Conservation (phyloP, 768 basidiomycete species). For the Galerina marginata region DNA sequence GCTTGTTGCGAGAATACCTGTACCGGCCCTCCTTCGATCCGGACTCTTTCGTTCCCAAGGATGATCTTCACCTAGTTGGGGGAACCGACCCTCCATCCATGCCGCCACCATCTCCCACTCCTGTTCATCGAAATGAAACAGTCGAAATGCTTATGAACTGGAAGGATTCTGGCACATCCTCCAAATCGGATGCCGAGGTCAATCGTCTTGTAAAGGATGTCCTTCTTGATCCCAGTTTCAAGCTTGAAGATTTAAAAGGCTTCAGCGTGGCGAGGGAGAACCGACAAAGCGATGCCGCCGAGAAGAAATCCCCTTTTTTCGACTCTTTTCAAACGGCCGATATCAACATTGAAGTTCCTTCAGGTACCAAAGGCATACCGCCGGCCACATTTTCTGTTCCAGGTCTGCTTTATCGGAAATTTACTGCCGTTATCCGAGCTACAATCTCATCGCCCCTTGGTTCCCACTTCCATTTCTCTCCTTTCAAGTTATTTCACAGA, state of each 20-base stretch:
- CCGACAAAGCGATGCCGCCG: slow-evolving; percentile 25
- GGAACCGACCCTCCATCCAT: neutral
- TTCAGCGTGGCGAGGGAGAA: slow-evolving; percentile 29
- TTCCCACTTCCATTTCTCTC: slow-evolving; percentile 30
- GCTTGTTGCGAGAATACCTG: slow-evolving; percentile 29
- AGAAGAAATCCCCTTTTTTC: slow-evolving; percentile 14
- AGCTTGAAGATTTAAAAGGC: slow-evolving; percentile 20
- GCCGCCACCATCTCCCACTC: neutral
- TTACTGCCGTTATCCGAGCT: slow-evolving; percentile 28
- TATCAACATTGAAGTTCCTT: slow-evolving; percentile 34
- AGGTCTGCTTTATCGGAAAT: slow-evolving; percentile 29
- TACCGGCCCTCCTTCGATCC: slow-evolving; percentile 37
- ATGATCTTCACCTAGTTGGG: slow-evolving; percentile 17
- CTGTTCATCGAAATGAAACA: slow-evolving; percentile 12
- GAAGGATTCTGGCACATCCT: no score
- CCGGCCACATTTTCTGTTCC: slow-evolving; percentile 26
- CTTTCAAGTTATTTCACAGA: slow-evolving; percentile 30
- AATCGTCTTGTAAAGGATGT: slow-evolving; percentile 34
- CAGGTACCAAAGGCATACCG: slow-evolving; percentile 20
- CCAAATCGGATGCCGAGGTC: slow-evolving; percentile 25
- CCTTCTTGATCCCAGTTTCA: slow-evolving; percentile 26
- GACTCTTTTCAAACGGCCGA: slow-evolving; percentile 19
- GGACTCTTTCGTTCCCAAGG: slow-evolving; percentile 23
- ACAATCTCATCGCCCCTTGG: slow-evolving; percentile 26
- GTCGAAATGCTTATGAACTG: no score